A percentile compares a stretch with the other conserved stretches of the same genome.
Evolutionary conservation across 1,139 yeast species (phyloP).

Genomic region (Scheffersomyces stambukii): DNA sequence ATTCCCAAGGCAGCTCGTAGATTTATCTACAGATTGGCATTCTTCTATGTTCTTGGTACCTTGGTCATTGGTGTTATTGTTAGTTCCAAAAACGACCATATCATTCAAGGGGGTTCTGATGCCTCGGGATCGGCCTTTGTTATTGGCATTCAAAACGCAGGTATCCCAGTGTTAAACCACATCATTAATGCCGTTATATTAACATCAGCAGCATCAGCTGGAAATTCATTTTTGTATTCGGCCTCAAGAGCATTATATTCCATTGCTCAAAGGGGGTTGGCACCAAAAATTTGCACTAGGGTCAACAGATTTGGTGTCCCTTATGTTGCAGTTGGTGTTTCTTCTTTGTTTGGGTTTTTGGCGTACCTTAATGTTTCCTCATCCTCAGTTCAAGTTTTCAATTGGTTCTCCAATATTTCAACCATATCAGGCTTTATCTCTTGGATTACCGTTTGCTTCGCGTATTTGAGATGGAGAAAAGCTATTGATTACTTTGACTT

Average conservation of each 20-base stretch:
- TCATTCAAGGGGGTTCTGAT: constrained; percentile 30
- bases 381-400: constrained; percentile 52
- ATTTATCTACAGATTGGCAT: constrained; percentile 43
- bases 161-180: constrained; percentile 57
- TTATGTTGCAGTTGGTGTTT: constrained; percentile 36
- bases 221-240: constrained; percentile 69
- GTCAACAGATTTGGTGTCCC: constrained; percentile 71
- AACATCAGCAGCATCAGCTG: constrained; percentile 67
- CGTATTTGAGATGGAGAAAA: constrained; percentile 52
- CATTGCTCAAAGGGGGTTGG: constrained; percentile 57
- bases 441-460: constrained; percentile 52
- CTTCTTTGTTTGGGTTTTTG: constrained; percentile 36
- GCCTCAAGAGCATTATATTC: constrained; percentile 68
- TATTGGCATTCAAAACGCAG: constrained; percentile 53
- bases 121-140: constrained; percentile 52
- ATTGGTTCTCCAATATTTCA: constrained; percentile 66
- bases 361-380: constrained; percentile 61
- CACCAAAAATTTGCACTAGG: constrained; percentile 52
- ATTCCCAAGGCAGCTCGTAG: constrained; percentile 44
- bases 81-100: constrained; percentile 25
- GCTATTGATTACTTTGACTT: constrained; percentile 42
- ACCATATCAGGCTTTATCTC: constrained; percentile 68
- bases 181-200: constrained; percentile 66
- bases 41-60: constrained; percentile 46
- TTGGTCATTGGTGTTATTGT: constrained; percentile 46